Conservation (phyloP, 306 rosid species). For the Cajanus cajan region DNA sequence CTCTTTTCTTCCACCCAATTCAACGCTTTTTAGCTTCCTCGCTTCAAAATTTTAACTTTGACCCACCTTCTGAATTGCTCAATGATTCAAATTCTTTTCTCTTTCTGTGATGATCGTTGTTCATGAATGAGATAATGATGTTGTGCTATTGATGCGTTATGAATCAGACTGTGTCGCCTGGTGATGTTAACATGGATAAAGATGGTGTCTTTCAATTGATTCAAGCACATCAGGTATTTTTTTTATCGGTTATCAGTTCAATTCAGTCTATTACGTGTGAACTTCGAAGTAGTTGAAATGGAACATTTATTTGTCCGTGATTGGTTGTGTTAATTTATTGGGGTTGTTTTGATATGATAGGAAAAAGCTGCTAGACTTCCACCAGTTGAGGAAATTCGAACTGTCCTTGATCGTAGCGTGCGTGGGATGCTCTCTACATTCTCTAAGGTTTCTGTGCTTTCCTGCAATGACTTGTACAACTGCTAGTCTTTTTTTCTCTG, state of each 20-base stretch:
- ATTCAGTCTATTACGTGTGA: not conserved
- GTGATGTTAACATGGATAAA: conserved; percentile 47
- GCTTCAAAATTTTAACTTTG: conserved; percentile 7
- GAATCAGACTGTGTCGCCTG: conserved; percentile 52
- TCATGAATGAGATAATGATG: not conserved
- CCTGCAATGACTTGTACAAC: not conserved
- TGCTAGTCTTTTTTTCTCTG: not conserved
- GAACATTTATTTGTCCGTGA: not conserved
- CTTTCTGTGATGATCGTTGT: not conserved
- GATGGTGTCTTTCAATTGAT: conserved; percentile 57
- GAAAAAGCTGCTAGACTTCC: conserved; percentile 83
- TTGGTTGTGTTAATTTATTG: conserved; percentile 5
- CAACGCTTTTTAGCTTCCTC: not conserved
- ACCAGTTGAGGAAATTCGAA: conserved; percentile 75
- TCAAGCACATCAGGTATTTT: conserved; percentile 80
- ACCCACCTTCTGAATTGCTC: not conserved
- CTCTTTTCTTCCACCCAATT: conserved; percentile 11
- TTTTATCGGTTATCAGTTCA: not conserved
- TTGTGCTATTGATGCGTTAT: conserved; percentile 25
- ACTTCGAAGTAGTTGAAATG: not conserved
- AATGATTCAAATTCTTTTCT: not conserved
- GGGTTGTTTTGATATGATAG: conserved; percentile 39
- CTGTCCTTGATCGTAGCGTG: conserved; percentile 60
- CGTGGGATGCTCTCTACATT: conserved; percentile 86
- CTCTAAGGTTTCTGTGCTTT: conserved; percentile 61